These are phyloP conservation scores for Cucurbita maxima DNA, from an alignment of 306 rosid species.

Conservation along the genomic window DNA sequence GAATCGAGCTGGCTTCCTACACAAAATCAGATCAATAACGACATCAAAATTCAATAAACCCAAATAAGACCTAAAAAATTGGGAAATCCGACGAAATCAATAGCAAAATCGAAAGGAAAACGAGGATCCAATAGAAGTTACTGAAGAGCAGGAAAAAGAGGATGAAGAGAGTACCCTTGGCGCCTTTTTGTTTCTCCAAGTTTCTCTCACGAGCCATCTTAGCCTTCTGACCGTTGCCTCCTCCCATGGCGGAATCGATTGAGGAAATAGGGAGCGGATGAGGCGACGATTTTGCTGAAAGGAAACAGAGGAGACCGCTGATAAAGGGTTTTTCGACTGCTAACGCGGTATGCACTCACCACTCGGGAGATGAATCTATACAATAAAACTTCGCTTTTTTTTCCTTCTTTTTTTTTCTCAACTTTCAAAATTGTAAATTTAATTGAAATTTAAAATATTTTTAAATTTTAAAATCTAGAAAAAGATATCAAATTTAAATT, in stretches of 20 bases:
- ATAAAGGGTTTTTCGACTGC: neutral
- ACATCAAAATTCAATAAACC: neutral
- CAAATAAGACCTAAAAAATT: neutral
- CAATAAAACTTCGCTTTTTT: no score
- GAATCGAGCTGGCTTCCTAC: conserved; percentile 69
- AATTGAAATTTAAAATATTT: no score
- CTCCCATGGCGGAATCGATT: conserved; percentile 43
- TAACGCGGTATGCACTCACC: neutral
- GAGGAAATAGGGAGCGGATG: neutral
- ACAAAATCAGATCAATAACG: neutral
- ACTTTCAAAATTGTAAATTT: no score
- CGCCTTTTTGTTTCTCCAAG: conserved; percentile 46
- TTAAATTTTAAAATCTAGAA: no score
- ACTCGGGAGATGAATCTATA: neutral
- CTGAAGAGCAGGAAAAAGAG: neutral
- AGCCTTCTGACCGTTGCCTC: conserved; percentile 81
- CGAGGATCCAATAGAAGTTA: neutral
- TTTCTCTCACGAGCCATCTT: conserved; percentile 83
- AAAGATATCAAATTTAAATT: no score
- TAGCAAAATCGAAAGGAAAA: neutral
- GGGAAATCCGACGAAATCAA: neutral
- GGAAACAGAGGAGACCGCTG: neutral
- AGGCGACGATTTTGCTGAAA: neutral
- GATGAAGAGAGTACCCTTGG: conserved; percentile 23
- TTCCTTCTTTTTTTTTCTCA: no score